Evolutionary conservation across 2,329 filamentous ascomycete species (phyloP), one percentile per base, ranked within the genome.

Genomic region (Knufia fluminis): DNA sequence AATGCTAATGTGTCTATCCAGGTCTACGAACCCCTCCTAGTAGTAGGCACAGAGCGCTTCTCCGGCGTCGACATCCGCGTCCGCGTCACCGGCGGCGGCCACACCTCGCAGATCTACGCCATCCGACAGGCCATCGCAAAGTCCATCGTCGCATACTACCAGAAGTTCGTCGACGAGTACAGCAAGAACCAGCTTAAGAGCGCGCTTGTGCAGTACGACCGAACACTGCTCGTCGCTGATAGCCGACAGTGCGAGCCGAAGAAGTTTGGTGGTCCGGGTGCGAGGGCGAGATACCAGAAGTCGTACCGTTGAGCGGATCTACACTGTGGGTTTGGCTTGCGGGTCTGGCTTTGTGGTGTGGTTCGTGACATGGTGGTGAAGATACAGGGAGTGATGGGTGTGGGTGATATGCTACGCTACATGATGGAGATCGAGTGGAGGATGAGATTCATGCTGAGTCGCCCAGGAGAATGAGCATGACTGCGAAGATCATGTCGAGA

Each of bases 141-240:
- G 83, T 85, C 85, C 67, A 87, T 94, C 71, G 84, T 94, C 68
- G 85, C 89, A 74, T 96, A 96, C 85, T 97, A 96, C 86, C 91
- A 96, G 79, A 96, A 98, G 82, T 98, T 84, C 78, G 88, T 97
- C 75, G 92, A 98, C 71, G 92, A 98, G 86, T 90, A 97, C 86
- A 88, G 86, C 79, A 98, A 98, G 86, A 96, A 97, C 83, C 80
- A 89, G 76, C 82, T 98, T 69, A 98, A 97, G 88, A 85, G 91
- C 77, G 86, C 87, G 63, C 83, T 98, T 64, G 86, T 91, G 68
- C 82, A 89, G 73, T 98, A 91, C 80, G 89, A 95, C 80, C 83
- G 90, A 69, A 94, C 89, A 71, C 85, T 98, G 62, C 86, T 98
- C 69, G 92, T 98, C 67, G 92, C 92, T 74, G 92, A 98, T 77